These are phyloP conservation scores for Nitzschia sp. DNA, from an alignment of 108 stramenopile species.

Conservation along the genomic window DNA sequence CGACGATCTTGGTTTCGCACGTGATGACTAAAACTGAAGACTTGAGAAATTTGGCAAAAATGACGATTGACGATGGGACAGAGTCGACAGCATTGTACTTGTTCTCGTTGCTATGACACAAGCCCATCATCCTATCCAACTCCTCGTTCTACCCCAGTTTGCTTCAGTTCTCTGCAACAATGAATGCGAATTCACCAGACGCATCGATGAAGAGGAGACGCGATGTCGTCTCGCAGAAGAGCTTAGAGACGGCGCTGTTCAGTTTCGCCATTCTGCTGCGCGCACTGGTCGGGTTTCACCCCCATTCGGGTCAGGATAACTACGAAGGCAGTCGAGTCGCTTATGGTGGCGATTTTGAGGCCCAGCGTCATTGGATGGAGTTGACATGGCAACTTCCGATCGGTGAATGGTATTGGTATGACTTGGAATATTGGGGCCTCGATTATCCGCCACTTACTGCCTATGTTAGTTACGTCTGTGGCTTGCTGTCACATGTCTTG, in stretches of 20 bases:
- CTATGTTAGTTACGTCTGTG: constrained; percentile 75
- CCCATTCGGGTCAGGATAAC: constrained; percentile 83
- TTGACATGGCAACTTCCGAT: constrained; percentile 81
- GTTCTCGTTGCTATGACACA: too few relatives aligned
- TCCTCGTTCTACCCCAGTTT: too few relatives aligned
- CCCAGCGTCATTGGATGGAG: constrained; percentile 98
- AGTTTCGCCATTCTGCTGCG: constrained; percentile 43
- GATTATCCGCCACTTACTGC: constrained; percentile 96
- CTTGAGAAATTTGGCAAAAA: too few relatives aligned
- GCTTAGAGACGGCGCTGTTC: not conserved
- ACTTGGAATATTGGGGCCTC: constrained; percentile 92
- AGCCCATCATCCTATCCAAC: too few relatives aligned
- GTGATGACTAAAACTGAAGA: too few relatives aligned
- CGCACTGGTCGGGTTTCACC: constrained; percentile 62
- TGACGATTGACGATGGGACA: too few relatives aligned
- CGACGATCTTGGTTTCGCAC: too few relatives aligned
- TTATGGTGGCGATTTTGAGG: constrained; percentile 96
- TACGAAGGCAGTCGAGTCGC: constrained; percentile 60
- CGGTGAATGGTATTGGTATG: constrained; percentile 89
- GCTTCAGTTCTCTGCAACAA: not conserved
- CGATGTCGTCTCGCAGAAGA: not conserved
- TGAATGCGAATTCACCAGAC: not conserved
- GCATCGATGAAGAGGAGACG: not conserved
- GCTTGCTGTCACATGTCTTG: constrained; percentile 50
- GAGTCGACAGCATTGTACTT: too few relatives aligned